These are phyloP conservation scores for Ottelia alismoides DNA, from an alignment of 106 monocot species.

Conservation along the genomic window DNA sequence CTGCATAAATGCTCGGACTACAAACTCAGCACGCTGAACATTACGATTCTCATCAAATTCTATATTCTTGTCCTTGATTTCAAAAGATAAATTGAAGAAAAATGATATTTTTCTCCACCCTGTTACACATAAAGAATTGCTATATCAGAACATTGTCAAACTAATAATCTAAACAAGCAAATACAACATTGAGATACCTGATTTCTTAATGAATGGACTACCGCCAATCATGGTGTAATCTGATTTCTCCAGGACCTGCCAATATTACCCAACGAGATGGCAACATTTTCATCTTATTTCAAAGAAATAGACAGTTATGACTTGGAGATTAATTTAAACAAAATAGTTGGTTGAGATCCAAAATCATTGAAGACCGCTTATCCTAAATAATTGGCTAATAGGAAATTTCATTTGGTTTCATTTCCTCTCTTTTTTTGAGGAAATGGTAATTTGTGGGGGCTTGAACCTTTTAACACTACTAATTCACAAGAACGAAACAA, in stretches of 20 bases:
- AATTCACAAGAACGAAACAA: too few relatives aligned
- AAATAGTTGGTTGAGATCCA: too few relatives aligned
- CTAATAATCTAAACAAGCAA: background rate
- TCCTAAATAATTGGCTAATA: too few relatives aligned
- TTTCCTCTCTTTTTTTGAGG: too few relatives aligned
- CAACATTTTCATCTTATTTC: too few relatives aligned
- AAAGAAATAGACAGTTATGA: too few relatives aligned
- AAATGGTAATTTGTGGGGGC: too few relatives aligned
- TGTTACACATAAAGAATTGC: constrained; percentile 19
- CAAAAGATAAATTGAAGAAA: constrained; percentile 92
- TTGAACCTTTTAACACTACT: too few relatives aligned
- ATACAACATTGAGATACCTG: constrained; percentile 28
- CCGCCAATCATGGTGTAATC: constrained; percentile 80
- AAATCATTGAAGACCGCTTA: too few relatives aligned
- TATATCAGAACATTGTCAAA: background rate
- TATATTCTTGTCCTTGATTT: constrained; percentile 82
- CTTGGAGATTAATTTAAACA: too few relatives aligned
- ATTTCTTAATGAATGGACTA: constrained; percentile 78
- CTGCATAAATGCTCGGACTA: constrained; percentile 88
- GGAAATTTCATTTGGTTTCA: too few relatives aligned
- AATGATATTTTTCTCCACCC: constrained; percentile 97
- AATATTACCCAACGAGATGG: too few relatives aligned
- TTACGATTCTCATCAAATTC: constrained; percentile 89
- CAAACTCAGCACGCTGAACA: constrained; percentile 85
- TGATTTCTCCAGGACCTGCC: constrained; percentile 88